Conservation (phyloP, 257 asterid genomes). For the Gardenia jasminoides region DNA sequence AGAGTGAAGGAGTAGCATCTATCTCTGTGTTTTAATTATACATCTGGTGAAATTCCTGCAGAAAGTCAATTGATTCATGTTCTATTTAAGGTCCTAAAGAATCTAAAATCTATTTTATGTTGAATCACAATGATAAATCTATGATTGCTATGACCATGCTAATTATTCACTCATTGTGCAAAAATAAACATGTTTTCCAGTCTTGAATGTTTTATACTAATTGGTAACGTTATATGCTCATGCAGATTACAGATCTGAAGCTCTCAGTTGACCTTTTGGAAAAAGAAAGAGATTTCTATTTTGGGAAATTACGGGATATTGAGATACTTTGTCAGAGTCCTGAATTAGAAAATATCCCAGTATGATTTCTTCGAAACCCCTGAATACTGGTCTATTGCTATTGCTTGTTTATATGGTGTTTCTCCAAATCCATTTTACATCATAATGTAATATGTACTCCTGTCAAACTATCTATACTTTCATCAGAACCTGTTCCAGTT, state of each 20-base stretch:
- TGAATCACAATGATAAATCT: not conserved
- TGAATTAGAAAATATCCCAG: constrained; percentile 55
- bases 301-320: constrained; percentile 71
- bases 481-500: not conserved
- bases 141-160: no score
- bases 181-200: not conserved
- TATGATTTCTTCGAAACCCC: constrained; percentile 24
- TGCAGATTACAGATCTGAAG: constrained; percentile 72
- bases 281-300: constrained; percentile 93
- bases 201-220: not conserved
- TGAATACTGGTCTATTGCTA: not conserved
- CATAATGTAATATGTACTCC: not conserved
- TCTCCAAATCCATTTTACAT: not conserved
- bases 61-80: not conserved
- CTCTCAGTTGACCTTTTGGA: constrained; percentile 72
- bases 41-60: not conserved
- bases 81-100: not conserved
- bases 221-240: constrained; percentile 8
- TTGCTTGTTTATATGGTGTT: not conserved
- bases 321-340: constrained; percentile 84
- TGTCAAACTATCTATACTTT: not conserved
- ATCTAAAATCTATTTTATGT: not conserved
- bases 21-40: not conserved
- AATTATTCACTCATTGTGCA: not conserved
- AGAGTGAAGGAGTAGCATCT: not conserved